Evolutionary conservation across 176 grass and related monocot species (phyloP).

Genomic region (Cymbopogon citratus): DNA sequence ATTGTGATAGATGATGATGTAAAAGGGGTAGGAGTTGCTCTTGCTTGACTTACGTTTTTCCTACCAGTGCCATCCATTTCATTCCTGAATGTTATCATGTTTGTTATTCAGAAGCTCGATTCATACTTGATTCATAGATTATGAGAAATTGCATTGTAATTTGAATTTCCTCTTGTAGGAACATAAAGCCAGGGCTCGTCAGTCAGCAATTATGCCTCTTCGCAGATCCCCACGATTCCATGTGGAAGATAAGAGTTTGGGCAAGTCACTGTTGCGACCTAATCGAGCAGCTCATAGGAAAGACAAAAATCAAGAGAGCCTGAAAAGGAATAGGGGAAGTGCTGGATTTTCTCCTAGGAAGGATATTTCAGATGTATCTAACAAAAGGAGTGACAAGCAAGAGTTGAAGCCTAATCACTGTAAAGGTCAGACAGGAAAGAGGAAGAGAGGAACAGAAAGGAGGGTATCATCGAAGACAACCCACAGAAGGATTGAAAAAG

Average conservation of each 20-base stretch:
- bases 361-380: background rate
- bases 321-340: background rate
- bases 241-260: background rate
- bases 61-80: background rate
- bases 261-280: background rate
- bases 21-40: background rate
- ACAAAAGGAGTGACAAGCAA: conserved; percentile 1
- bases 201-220: background rate
- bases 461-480: background rate
- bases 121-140: background rate
- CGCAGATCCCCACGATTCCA: conserved; percentile 25
- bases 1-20: conserved; percentile 15
- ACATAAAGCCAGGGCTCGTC: background rate
- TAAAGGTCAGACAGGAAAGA: conserved; percentile 12
- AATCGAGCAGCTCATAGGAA: background rate
- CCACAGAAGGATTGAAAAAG: conserved; percentile 10
- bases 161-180: conserved; percentile 24
- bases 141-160: conserved; percentile 1
- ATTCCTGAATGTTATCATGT: background rate
- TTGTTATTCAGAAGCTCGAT: background rate
- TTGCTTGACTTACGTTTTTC: background rate
- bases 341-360: background rate
- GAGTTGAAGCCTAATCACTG: background rate
- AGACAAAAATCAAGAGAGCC: conserved; percentile 6
- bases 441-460: conserved; percentile 24